Evolutionary conservation across 345 rosid species (phyloP).

Genomic region (Excoecaria cochinchinensis): DNA sequence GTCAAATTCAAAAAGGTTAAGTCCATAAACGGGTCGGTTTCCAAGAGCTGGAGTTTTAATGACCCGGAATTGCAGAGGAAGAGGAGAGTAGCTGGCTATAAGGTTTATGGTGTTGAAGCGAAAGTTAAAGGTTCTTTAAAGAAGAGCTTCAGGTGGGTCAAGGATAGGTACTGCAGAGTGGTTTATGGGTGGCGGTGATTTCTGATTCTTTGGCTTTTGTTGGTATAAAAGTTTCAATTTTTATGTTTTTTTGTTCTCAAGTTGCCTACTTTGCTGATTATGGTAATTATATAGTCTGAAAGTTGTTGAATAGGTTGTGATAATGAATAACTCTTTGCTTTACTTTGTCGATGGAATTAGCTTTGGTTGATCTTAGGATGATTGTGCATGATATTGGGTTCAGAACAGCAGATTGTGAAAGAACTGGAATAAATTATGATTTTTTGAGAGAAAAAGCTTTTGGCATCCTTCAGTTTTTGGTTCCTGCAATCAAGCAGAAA

Average conservation of each 20-base stretch:
- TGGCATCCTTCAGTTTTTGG: too few relatives aligned
- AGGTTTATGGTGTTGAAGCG: slow-evolving; percentile 68
- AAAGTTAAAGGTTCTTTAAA: slow-evolving; percentile 66
- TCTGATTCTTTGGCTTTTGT: background rate
- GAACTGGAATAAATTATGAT: too few relatives aligned
- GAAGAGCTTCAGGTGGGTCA: slow-evolving; percentile 69
- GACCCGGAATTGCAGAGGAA: slow-evolving; percentile 72
- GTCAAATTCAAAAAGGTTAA: slow-evolving; percentile 48
- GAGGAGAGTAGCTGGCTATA: slow-evolving; percentile 66
- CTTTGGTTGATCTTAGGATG: background rate
- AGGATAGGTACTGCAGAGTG: slow-evolving; percentile 45
- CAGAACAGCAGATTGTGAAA: too few relatives aligned
- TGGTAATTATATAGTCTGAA: slow-evolving; percentile 9
- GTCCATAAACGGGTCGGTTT: slow-evolving; percentile 39
- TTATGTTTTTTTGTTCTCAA: background rate
- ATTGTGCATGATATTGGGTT: background rate
- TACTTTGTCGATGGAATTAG: background rate
- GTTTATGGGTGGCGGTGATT: slow-evolving; percentile 40
- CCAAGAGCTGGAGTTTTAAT: slow-evolving; percentile 53
- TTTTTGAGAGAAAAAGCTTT: too few relatives aligned
- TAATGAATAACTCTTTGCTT: background rate
- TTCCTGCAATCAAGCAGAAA: too few relatives aligned
- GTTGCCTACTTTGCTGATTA: slow-evolving; percentile 5
- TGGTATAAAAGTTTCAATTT: background rate
- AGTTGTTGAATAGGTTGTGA: background rate